phyloP scores from a whole-genome alignment of 176 grass and related monocot genomes.

The Avena sativa region DNA sequence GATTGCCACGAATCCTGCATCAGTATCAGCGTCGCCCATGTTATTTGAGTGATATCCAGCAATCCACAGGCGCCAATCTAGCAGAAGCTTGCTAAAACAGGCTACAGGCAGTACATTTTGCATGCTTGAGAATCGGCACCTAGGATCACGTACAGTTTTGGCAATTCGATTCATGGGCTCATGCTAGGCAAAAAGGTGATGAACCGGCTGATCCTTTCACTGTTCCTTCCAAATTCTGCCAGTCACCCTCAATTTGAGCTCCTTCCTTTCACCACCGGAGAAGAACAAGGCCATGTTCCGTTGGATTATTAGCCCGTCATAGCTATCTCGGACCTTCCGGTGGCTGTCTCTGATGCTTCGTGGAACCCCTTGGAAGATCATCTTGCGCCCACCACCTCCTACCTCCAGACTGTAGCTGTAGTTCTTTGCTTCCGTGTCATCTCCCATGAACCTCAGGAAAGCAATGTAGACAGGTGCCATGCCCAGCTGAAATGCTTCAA shows the following conservation, averaged over 20 bases:
- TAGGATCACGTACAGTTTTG: constrained; percentile 17
- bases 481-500: constrained; percentile 90
- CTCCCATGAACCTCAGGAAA: constrained; percentile 96
- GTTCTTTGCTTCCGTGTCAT: constrained; percentile 78
- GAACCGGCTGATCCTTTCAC: constrained; percentile 24
- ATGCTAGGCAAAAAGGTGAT: not conserved
- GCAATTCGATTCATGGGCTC: constrained; percentile 11
- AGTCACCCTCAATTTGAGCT: constrained; percentile 89
- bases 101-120: not conserved
- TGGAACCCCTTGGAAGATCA: constrained; percentile 90
- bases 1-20: constrained; percentile 34
- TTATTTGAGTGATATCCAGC: constrained; percentile 10
- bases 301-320: constrained; percentile 90
- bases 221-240: constrained; percentile 95
- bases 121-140: not conserved
- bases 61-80: constrained; percentile 4
- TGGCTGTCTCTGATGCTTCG: constrained; percentile 89
- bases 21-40: not conserved
- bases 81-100: constrained; percentile 19
- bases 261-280: constrained; percentile 81
- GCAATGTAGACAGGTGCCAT: constrained; percentile 82
- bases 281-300: constrained; percentile 96
- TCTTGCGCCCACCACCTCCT: constrained; percentile 81
- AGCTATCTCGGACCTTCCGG: constrained; percentile 84
- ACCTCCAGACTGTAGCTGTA: constrained; percentile 96